phyloP scores from a whole-genome alignment of 306 rosid species.

The Acmispon strigosus region DNA sequence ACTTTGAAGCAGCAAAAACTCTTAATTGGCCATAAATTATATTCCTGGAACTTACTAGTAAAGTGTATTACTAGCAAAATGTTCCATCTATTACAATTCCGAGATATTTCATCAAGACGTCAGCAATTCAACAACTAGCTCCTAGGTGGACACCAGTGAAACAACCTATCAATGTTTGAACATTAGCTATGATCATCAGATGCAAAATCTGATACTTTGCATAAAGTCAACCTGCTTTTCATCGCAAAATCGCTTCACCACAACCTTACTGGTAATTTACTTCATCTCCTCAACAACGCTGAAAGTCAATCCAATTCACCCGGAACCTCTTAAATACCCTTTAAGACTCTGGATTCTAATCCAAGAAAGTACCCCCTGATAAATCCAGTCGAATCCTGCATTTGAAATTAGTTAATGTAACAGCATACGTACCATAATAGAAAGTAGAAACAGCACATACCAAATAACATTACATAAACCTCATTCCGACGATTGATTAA shows the following conservation, averaged over 20 bases:
- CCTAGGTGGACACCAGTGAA: neutral
- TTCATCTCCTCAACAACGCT: slow-evolving; percentile 13
- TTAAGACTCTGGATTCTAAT: neutral
- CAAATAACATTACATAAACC: neutral
- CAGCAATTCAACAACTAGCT: slow-evolving; percentile 18
- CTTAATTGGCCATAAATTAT: slow-evolving; percentile 20
- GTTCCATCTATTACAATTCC: neutral
- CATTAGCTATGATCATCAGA: slow-evolving; percentile 26
- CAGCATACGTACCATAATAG: neutral
- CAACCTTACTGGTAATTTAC: neutral
- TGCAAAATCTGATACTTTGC: slow-evolving; percentile 24
- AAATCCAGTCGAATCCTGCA: slow-evolving; percentile 47
- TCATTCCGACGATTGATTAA: neutral
- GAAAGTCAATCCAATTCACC: slow-evolving; percentile 25
- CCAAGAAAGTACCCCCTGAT: slow-evolving; percentile 6
- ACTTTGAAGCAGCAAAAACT: slow-evolving; percentile 27
- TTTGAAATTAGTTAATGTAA: neutral
- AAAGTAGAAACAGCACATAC: neutral
- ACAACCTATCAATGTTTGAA: neutral
- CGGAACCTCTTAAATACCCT: neutral
- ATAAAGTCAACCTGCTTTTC: slow-evolving; percentile 31
- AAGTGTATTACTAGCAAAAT: neutral
- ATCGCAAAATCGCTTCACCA: slow-evolving; percentile 1
- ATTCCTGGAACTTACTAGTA: neutral
- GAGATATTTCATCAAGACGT: neutral